Evolutionary conservation across 331 rosid species (phyloP), one percentile per base, ranked within the genome.

Genomic region (Rhamnella rubrinervis): DNA sequence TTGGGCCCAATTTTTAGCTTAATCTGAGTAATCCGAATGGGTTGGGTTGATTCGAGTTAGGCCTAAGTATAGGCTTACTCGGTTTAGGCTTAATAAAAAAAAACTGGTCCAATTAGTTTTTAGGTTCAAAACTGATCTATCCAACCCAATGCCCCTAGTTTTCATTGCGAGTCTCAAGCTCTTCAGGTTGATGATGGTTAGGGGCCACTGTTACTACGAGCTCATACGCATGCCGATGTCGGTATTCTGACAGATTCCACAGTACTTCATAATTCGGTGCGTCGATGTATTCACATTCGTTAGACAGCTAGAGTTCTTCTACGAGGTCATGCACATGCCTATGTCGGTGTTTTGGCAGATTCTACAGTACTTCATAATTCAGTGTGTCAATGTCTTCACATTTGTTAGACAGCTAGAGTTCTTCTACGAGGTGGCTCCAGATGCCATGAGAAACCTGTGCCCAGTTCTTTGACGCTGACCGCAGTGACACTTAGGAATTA

Each of bases 291-390:
- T 67, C 19, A 9, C 71, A n/a, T 52, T 52, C 13, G 37, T 67
- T 3, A 61, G 71, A 49, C 71, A 67, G n/a, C 20, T 67, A 7
- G 71, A 67, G 61, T 67, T 67, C 28, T 67, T 67, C 51, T 53
- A 53, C 31, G 71, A 67, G 31, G 50, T 53, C n/a, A 31, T 53
- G 51, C 50, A 53, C 26, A 28, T 67, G 1, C 56, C 73, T 10
- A 68, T 68, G 73, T 68, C 73, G 25, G 55, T 68, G 20, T 68
- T 68, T 16, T 68, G 73, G 73, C 61, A 67, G 37, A 59, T 55
- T 13, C 71, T 61, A 1, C 71, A 53, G 21, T 52, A 66, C 14
- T 53, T 51, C 35, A 31, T 67, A 18, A 37, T 67, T 10, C 62
- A 62, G 12, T 67, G 71, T 16, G 61, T 62, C 6, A 61, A 67